Evolutionary conservation across 257 asterid species (phyloP).

Genomic region (Coffea eugenioides): DNA sequence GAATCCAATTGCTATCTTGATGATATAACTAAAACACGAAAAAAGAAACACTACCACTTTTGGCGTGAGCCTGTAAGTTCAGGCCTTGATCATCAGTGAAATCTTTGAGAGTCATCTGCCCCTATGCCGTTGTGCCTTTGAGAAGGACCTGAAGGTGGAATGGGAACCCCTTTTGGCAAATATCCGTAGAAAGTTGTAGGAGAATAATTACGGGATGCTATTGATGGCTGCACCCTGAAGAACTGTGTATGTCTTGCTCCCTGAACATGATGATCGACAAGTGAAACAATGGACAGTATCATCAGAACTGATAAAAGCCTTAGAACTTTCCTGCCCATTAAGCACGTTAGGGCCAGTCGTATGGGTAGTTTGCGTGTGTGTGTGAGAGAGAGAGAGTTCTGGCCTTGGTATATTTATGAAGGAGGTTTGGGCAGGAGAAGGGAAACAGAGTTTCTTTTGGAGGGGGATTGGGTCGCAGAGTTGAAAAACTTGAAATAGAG

Average conservation of each 20-base stretch:
- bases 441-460: slow-evolving; percentile 2
- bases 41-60: background rate
- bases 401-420: slow-evolving; percentile 6
- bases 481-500: slow-evolving; percentile 1
- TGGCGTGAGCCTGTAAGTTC: background rate
- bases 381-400: slow-evolving; percentile 12
- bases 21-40: background rate
- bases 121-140: slow-evolving; percentile 58
- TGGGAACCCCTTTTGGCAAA: slow-evolving; percentile 66
- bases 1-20: background rate
- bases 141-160: slow-evolving; percentile 86
- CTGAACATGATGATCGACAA: slow-evolving; percentile 30
- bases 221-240: slow-evolving; percentile 37
- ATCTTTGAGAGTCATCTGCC: slow-evolving; percentile 15
- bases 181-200: slow-evolving; percentile 36
- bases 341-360: background rate
- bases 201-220: slow-evolving; percentile 17
- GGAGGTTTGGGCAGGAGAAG: background rate
- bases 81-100: slow-evolving; percentile 29
- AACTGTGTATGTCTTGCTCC: slow-evolving; percentile 52
- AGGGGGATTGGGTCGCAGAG: background rate
- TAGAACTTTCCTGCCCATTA: slow-evolving; percentile 35
- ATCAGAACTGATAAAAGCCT: slow-evolving; percentile 26
- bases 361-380: slow-evolving; percentile 22
- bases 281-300: slow-evolving; percentile 21